Conservation (phyloP, 129 eudicot species). For the Flaveria ramosissima region DNA sequence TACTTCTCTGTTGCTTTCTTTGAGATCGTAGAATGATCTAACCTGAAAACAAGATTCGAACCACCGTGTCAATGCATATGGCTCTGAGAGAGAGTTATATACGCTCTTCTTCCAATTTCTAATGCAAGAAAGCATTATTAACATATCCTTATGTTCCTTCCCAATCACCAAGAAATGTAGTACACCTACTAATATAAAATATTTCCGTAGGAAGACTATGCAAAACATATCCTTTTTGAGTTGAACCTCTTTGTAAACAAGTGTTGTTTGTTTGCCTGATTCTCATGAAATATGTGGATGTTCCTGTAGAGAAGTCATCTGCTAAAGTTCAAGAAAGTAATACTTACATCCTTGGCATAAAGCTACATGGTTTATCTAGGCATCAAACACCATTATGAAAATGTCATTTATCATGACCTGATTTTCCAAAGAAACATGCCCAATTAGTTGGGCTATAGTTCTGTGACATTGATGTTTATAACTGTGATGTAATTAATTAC, state of each 20-base stretch:
- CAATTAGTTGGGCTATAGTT: background rate
- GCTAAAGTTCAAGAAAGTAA: conserved; percentile 10
- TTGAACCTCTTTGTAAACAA: background rate
- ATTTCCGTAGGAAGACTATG: background rate
- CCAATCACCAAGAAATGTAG: background rate
- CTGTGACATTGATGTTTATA: background rate
- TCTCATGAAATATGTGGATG: background rate
- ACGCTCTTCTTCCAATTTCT: background rate
- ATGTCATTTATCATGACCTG: background rate
- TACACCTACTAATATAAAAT: background rate
- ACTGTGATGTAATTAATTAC: background rate
- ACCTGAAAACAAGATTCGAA: background rate
- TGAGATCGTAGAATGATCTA: background rate
- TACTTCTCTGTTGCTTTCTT: background rate
- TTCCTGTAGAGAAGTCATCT: conserved; percentile 13
- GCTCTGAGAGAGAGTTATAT: no score
- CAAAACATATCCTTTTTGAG: no score
- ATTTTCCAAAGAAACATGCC: conserved; percentile 9
- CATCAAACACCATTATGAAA: background rate
- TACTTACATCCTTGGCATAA: background rate
- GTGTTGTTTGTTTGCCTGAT: background rate
- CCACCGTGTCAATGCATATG: no score
- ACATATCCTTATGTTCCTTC: background rate
- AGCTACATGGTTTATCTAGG: conserved; percentile 15
- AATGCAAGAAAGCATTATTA: background rate